Evolutionary conservation across 2,329 filamentous ascomycete genomes (phyloP), one percentile per base, ranked within the genome.

Genomic region (Xylaria hypoxylon): DNA sequence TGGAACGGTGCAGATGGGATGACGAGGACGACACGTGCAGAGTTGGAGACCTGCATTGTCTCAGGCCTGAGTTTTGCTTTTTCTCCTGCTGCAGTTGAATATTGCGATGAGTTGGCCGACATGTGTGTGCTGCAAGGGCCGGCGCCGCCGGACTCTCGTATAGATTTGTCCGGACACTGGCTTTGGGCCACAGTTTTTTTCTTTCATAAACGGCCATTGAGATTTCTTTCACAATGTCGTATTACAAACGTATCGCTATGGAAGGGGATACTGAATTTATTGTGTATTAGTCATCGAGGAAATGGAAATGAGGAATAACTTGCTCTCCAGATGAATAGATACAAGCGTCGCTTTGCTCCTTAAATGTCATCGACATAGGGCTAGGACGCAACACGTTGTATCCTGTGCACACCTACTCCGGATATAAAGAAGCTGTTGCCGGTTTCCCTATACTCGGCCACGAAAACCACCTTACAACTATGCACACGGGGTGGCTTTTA

Each of bases 121-220:
- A 52, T 60, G 5, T 53, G 59, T 47, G 50, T 19, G 59, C 58
- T 52, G 45, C 48, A 52, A 45, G 38, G 28, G 35, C 40, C 42
- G 59, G 60, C 44, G 42, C 44, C 26, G 52, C 52, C 60, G 52
- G 60, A 63, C 45, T 53, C 33, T 24, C 40, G 52, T 57, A 11
- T 55, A 35, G 35, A 58, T 51, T 51, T 63, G 60, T 58, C 60
- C 60, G 52, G 52, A 26, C 17, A 44, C 26, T n/a, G 58, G 52
- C 2, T 55, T 28, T n/a, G 15, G 52, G 24, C 7, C 52, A 55
- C 22, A 10, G 22, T 38, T 38, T 38, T 15, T 19, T 42, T 19
- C n/a, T 17, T 13, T 2, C 13, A 19, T 42, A 26, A 42, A 42
- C 15, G 5, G 22, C 17, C 22, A 55, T 2, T 28, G 10, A 2